Evolutionary conservation across 768 basidiomycete genomes (phyloP).

Genomic region (Pleurotus eryngii): DNA sequence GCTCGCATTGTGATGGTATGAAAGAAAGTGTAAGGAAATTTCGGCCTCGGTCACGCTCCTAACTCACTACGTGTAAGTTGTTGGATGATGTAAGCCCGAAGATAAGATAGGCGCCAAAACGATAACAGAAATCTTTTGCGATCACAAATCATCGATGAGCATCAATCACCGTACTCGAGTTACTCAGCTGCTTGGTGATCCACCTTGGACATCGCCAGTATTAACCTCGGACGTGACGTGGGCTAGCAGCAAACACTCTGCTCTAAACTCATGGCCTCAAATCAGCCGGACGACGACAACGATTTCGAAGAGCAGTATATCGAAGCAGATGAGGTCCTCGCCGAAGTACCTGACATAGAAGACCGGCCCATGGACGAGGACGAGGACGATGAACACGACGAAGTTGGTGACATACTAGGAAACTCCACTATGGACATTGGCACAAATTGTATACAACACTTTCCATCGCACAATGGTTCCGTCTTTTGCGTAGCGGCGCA

Average conservation of each 20-base stretch:
- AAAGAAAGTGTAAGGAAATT: conserved; percentile 8
- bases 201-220: background rate
- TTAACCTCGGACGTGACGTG: background rate
- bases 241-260: too few species aligned
- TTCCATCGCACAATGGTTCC: conserved; percentile 65
- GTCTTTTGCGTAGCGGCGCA: conserved; percentile 86
- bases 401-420: conserved; percentile 35
- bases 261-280: conserved; percentile 27
- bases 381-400: conserved; percentile 51
- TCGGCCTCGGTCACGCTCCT: background rate
- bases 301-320: conserved; percentile 62
- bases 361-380: conserved; percentile 74
- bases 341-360: conserved; percentile 57
- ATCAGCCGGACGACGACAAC: conserved; percentile 34
- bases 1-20: conserved; percentile 52
- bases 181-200: conserved; percentile 18
- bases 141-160: conserved; percentile 7
- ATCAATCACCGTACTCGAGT: conserved; percentile 1
- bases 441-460: conserved; percentile 48
- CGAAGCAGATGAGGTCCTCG: conserved; percentile 58
- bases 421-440: conserved; percentile 34
- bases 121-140: conserved; percentile 1
- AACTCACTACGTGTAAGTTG: background rate
- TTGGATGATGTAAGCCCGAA: background rate
- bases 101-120: background rate